These are phyloP conservation scores for Colletotrichum navitas DNA, from an alignment of 2,329 filamentous ascomycete species.

Conservation along the genomic window DNA sequence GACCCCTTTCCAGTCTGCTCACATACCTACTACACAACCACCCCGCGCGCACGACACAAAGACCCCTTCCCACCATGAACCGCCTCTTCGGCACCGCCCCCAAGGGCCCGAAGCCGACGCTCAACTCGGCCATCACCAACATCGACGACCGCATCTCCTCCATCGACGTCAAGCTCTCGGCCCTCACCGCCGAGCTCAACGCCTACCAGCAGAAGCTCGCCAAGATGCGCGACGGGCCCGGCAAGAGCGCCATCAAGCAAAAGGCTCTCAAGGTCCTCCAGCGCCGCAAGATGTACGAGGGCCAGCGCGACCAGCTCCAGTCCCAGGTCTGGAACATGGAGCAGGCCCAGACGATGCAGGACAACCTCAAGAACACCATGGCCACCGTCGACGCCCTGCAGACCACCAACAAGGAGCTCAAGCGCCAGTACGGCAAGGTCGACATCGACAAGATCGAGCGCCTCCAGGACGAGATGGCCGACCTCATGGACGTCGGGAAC, in stretches of 20 bases:
- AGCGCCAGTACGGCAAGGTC: conserved; percentile 96
- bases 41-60: neutral
- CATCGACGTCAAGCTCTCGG: conserved; percentile 94
- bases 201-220: conserved; percentile 88
- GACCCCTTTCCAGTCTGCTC: neutral
- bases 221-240: conserved; percentile 96
- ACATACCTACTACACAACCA: neutral
- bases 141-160: conserved; percentile 86
- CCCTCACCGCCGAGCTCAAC: conserved; percentile 89
- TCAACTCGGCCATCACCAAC: conserved; percentile 85
- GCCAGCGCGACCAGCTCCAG: conserved; percentile 92
- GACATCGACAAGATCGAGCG: conserved; percentile 97
- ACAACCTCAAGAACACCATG: conserved; percentile 98
- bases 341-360: conserved; percentile 97
- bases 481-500: conserved; percentile 96
- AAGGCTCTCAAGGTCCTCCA: conserved; percentile 96
- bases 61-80: conserved; percentile 75
- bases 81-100: conserved; percentile 92
- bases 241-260: conserved; percentile 91
- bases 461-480: conserved; percentile 99
- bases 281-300: conserved; percentile 93
- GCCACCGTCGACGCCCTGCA: conserved; percentile 98
- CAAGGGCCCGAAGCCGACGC: conserved; percentile 89
- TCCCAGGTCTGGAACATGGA: conserved; percentile 99
- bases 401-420: conserved; percentile 92